These are phyloP conservation scores for Cercospora sp. DNA, from an alignment of 2,329 filamentous ascomycete species.

Conservation along the genomic window DNA sequence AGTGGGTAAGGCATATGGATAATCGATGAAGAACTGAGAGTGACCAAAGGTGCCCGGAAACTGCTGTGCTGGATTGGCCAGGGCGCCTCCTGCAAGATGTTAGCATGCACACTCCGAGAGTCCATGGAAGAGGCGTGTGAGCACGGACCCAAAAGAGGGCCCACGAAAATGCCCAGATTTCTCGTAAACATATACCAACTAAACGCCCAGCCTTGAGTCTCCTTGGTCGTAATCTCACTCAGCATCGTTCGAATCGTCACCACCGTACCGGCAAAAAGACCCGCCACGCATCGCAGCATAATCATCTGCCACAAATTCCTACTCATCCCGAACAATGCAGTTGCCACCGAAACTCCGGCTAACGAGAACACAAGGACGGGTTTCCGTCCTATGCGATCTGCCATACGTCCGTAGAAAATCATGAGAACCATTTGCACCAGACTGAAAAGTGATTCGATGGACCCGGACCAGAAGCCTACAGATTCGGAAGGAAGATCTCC, in stretches of 20 bases:
- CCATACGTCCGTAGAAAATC: slow-evolving; percentile 69
- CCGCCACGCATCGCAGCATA: slow-evolving; percentile 67
- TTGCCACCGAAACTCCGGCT: slow-evolving; percentile 61
- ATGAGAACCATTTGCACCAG: slow-evolving; percentile 77
- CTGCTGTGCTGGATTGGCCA: slow-evolving; percentile 66
- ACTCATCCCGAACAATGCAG: slow-evolving; percentile 68
- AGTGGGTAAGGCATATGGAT: slow-evolving; percentile 66
- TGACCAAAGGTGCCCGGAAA: slow-evolving; percentile 61
- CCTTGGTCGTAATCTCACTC: slow-evolving; percentile 67
- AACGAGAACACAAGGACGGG: slow-evolving; percentile 69
- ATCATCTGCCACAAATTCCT: slow-evolving; percentile 72
- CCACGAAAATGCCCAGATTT: slow-evolving; percentile 73
- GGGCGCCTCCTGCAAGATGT: slow-evolving; percentile 58
- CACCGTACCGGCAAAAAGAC: slow-evolving; percentile 71
- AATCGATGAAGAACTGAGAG: slow-evolving; percentile 60
- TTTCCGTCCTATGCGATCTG: slow-evolving; percentile 70
- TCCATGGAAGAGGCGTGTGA: not conserved
- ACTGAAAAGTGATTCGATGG: slow-evolving; percentile 72
- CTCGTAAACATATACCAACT: slow-evolving; percentile 72
- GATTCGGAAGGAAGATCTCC: slow-evolving; percentile 63
- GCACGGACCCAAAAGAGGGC: slow-evolving; percentile 58
- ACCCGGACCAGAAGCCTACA: slow-evolving; percentile 76
- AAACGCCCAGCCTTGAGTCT: slow-evolving; percentile 72
- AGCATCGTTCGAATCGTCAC: slow-evolving; percentile 78
- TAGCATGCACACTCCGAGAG: not conserved